These are phyloP conservation scores for Taphrina wiesneri DNA, from an alignment of 1,139 yeast species.

Conservation along the genomic window DNA sequence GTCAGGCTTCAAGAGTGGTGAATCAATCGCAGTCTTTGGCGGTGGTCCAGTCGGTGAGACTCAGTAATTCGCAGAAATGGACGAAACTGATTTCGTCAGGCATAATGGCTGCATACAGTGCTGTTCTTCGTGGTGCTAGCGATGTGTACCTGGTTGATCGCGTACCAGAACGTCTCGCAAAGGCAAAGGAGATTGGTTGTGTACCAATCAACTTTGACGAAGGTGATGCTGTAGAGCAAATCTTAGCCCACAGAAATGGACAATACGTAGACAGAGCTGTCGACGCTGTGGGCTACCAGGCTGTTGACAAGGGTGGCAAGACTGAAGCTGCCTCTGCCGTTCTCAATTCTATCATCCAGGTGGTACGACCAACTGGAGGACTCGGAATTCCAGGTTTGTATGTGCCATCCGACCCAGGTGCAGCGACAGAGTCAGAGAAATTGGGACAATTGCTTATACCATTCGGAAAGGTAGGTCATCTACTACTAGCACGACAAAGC, in stretches of 20 bases:
- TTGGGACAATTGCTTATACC: constrained; percentile 17
- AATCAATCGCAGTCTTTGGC: constrained; percentile 52
- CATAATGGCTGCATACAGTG: constrained; percentile 24
- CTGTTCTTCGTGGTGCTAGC: constrained; percentile 14
- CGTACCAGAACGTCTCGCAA: constrained; percentile 18
- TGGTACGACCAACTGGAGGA: constrained; percentile 14
- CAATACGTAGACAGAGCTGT: constrained; percentile 13
- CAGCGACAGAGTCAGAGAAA: neutral
- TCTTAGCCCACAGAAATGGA: neutral
- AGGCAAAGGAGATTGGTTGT: constrained; percentile 26
- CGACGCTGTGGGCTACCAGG: constrained; percentile 26
- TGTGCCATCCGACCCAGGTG: constrained; percentile 28
- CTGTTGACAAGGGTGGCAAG: constrained; percentile 13
- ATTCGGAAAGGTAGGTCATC: constrained; percentile 8
- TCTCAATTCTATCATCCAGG: constrained; percentile 15
- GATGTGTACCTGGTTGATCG: constrained; percentile 18
- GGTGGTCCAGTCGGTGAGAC: constrained; percentile 71
- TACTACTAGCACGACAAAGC: neutral
- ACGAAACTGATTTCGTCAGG: constrained; percentile 42
- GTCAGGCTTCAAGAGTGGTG: constrained; percentile 46
- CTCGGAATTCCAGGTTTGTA: constrained; percentile 16
- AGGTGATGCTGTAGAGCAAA: constrained; percentile 26
- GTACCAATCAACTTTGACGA: constrained; percentile 21
- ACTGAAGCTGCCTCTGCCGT: constrained; percentile 20
- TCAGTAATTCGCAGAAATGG: too few relatives aligned